phyloP scores from a whole-genome alignment of 2,329 filamentous ascomycete species.

The Alternaria solani region DNA sequence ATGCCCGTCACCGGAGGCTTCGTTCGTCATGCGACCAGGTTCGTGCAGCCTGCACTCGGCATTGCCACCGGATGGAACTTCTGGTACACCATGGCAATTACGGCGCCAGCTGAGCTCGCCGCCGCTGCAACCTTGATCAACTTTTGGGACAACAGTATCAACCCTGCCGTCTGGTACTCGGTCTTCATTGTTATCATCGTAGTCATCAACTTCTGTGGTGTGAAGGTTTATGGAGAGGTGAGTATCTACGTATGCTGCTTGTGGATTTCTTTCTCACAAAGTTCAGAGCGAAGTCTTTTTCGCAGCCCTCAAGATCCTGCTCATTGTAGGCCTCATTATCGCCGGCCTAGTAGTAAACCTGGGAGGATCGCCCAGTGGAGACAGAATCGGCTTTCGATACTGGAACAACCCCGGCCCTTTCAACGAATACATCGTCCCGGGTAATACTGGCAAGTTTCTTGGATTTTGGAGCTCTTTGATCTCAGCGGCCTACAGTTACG shows the following conservation, averaged over 20 bases:
- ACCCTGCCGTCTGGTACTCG: conserved; percentile 17
- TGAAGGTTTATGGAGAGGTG: conserved; percentile 25
- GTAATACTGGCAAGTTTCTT: conserved; percentile 67
- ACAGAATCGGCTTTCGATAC: conserved; percentile 67
- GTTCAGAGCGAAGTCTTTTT: conserved; percentile 58
- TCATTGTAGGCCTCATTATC: conserved; percentile 40
- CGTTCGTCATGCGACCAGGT: conserved; percentile 59
- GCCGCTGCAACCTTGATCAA: conserved; percentile 76
- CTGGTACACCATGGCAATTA: conserved; percentile 12
- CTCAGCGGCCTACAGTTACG: conserved; percentile 55
- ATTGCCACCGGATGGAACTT: conserved; percentile 30
- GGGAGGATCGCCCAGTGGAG: conserved; percentile 37
- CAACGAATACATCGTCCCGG: conserved; percentile 56
- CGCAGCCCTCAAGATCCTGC: conserved; percentile 56
- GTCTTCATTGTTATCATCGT: conserved; percentile 22
- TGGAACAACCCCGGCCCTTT: conserved; percentile 71
- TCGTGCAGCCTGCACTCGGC: conserved; percentile 59
- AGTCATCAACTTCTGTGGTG: conserved; percentile 14
- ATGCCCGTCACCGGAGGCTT: conserved; percentile 62
- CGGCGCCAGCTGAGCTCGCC: conserved; percentile 63
- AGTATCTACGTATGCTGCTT: background rate
- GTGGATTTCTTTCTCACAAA: background rate
- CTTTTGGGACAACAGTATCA: conserved; percentile 65
- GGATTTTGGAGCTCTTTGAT: conserved; percentile 63
- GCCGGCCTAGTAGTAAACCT: conserved; percentile 40